Conservation (phyloP, 805 yeast genomes). For the Starmera amethionina region DNA sequence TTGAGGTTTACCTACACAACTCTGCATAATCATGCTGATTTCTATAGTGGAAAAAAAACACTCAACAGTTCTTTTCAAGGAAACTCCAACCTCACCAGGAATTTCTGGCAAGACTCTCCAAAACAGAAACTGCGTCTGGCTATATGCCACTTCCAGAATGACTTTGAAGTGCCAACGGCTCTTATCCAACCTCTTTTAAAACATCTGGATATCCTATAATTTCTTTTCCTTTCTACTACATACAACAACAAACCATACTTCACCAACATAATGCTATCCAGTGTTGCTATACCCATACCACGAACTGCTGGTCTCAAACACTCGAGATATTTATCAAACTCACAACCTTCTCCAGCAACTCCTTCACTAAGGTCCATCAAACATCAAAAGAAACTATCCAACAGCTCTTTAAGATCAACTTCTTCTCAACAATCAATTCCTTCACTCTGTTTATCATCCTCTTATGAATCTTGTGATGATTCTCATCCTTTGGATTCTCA, state of each 20-base stretch:
- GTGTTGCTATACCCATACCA: background rate
- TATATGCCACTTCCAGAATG: too few relatives aligned
- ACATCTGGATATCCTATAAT: too few relatives aligned
- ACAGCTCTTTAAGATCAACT: constrained; percentile 1
- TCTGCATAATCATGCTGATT: too few relatives aligned
- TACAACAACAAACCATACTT: background rate
- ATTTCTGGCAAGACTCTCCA: too few relatives aligned
- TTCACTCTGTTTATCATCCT: constrained; percentile 4
- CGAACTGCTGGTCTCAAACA: constrained; percentile 7
- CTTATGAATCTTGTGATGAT: constrained; percentile 6
- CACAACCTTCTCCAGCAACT: constrained; percentile 4
- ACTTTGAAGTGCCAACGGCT: too few relatives aligned
- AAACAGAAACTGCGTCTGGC: too few relatives aligned
- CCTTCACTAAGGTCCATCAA: constrained; percentile 16
- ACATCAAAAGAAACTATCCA: constrained; percentile 11
- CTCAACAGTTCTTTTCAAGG: too few relatives aligned
- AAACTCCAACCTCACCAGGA: too few relatives aligned
- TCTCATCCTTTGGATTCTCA: constrained; percentile 13
- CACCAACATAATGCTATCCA: background rate
- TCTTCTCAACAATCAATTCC: background rate
- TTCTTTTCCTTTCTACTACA: too few relatives aligned
- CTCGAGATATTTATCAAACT: constrained; percentile 1
- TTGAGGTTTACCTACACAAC: too few relatives aligned
- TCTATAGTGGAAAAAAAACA: too few relatives aligned
- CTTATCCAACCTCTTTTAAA: too few relatives aligned